phyloP scores from a whole-genome alignment of 805 yeast genomes.

The Kodamaea restingae region DNA sequence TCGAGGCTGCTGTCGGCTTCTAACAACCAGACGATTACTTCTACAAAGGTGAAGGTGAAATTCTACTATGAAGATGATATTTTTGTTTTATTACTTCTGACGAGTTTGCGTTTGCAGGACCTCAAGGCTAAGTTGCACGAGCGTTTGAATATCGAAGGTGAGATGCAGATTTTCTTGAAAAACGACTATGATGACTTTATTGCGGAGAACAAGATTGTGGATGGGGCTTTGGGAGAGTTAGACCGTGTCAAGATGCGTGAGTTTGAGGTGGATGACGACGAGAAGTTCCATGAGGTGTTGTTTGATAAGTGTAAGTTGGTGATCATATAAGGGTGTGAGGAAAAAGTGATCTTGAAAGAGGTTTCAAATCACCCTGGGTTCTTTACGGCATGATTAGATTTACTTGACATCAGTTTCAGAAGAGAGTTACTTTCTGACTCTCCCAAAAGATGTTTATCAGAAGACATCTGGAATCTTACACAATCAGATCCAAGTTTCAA shows the following conservation, averaged over 20 bases:
- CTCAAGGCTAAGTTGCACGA: constrained; percentile 49
- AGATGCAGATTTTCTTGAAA: constrained; percentile 35
- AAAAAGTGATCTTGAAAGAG: too few species aligned
- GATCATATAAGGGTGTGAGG: too few species aligned
- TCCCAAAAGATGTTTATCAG: too few species aligned
- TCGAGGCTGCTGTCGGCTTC: constrained; percentile 12
- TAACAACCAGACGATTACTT: constrained; percentile 3
- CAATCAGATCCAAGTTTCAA: too few species aligned
- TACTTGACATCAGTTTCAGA: too few species aligned
- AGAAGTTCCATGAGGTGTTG: constrained; percentile 35
- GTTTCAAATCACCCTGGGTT: too few species aligned
- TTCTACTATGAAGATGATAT: constrained; percentile 79
- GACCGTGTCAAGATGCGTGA: constrained; percentile 26
- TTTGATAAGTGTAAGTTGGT: constrained; percentile 43
- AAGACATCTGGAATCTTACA: too few species aligned
- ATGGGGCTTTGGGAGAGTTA: constrained; percentile 22
- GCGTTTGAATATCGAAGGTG: constrained; percentile 36
- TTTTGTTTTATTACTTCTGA: constrained; percentile 61
- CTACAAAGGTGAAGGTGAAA: constrained; percentile 55
- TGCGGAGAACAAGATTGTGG: constrained; percentile 27
- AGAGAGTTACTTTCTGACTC: too few species aligned
- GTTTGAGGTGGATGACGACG: constrained; percentile 38
- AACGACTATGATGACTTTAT: constrained; percentile 40
- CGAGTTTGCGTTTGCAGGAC: constrained; percentile 45
- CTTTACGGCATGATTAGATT: too few species aligned